These are phyloP conservation scores for Nakazawaea wickerhamii DNA, from an alignment of 805 yeast species.

Conservation along the genomic window DNA sequence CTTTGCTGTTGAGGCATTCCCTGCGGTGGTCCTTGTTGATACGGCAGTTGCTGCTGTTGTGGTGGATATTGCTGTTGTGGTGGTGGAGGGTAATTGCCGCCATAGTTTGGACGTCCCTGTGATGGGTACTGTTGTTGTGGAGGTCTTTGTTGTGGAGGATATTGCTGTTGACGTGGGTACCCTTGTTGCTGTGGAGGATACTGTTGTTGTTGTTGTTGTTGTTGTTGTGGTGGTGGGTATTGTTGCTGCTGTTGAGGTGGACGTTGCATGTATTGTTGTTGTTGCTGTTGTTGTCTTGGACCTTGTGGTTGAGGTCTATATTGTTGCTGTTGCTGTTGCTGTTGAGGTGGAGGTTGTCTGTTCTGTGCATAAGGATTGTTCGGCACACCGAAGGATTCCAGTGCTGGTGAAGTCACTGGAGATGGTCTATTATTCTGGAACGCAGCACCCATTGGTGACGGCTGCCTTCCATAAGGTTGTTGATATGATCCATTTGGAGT, in stretches of 20 bases:
- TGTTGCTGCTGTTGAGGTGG: constrained; percentile 5
- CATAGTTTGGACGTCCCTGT: constrained; percentile 9
- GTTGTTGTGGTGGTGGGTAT: constrained; percentile 5
- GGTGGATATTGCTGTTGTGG: constrained; percentile 5
- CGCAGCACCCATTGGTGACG: neutral
- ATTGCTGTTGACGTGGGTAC: constrained; percentile 5
- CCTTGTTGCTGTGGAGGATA: constrained; percentile 3
- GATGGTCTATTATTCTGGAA: neutral
- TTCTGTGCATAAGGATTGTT: constrained; percentile 2
- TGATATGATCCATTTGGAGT: neutral
- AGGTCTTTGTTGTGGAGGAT: neutral
- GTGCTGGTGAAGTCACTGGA: constrained; percentile 2
- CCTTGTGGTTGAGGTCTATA: constrained; percentile 16
- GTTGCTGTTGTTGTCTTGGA: constrained; percentile 9
- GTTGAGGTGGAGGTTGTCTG: constrained; percentile 13
- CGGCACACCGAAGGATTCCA: neutral
- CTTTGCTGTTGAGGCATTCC: constrained; percentile 3
- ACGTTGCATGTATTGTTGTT: constrained; percentile 2
- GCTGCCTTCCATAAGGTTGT: constrained; percentile 7
- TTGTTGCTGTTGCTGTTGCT: constrained; percentile 16
- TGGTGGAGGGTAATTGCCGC: neutral
- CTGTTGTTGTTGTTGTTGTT: constrained; percentile 8
- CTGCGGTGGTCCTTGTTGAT: constrained; percentile 1
- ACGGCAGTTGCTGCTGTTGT: constrained; percentile 5
- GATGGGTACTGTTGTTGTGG: constrained; percentile 11